Conservation (phyloP, 805 yeast genomes). For the Starmera pachycereana region DNA sequence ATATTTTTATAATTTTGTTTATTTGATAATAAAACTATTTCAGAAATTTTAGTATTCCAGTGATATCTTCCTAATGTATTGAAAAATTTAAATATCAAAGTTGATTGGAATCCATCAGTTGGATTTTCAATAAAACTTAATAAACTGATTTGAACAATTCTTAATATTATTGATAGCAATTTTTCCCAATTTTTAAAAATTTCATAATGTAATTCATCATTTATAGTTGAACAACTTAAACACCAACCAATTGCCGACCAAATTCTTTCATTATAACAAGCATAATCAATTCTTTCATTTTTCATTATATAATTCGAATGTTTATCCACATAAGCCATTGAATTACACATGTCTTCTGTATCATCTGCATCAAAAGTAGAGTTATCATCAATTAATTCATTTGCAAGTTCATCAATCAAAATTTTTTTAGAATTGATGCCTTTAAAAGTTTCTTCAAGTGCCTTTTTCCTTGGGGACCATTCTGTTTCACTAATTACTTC, state of each 20-base stretch:
- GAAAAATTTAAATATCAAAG: slow-evolving; percentile 6
- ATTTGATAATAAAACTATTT: slow-evolving; percentile 4
- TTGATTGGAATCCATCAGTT: neutral
- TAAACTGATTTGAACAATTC: slow-evolving; percentile 8
- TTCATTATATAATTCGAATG: slow-evolving; percentile 14
- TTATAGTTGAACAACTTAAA: slow-evolving; percentile 16
- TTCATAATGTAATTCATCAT: slow-evolving; percentile 3
- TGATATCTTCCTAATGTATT: slow-evolving; percentile 3
- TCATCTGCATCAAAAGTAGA: slow-evolving; percentile 1
- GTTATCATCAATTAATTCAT: neutral
- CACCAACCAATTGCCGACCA: slow-evolving; percentile 23
- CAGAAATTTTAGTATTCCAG: slow-evolving; percentile 7
- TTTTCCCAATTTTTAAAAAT: slow-evolving; percentile 16
- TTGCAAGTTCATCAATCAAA: neutral
- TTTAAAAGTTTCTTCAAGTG: slow-evolving; percentile 5
- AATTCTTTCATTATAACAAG: slow-evolving; percentile 10
- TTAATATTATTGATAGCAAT: slow-evolving; percentile 9
- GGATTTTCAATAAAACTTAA: slow-evolving; percentile 1
- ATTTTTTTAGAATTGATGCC: neutral
- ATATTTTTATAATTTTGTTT: slow-evolving; percentile 3
- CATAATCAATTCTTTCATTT: slow-evolving; percentile 17
- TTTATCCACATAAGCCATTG: neutral
- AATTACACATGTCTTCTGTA: slow-evolving; percentile 7
- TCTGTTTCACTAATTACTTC: neutral
- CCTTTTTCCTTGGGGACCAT: slow-evolving; percentile 16